phyloP scores from a whole-genome alignment of 768 basidiomycete genomes.

The Podaxis sp. region DNA sequence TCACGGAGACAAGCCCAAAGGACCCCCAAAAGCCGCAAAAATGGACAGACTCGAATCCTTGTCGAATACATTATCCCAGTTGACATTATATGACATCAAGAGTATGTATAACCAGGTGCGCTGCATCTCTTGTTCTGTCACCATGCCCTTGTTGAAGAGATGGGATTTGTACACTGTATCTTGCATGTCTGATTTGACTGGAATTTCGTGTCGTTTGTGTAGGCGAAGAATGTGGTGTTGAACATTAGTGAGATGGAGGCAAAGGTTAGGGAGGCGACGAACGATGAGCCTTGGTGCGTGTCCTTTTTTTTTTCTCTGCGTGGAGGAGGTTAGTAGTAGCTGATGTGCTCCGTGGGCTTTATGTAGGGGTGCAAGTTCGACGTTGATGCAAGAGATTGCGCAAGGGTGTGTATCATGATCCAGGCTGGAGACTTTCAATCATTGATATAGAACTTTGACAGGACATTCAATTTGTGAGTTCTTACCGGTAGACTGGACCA shows the following conservation, averaged over 20 bases:
- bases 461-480: slow-evolving; percentile 96
- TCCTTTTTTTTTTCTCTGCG: background rate
- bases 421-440: background rate
- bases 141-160: background rate
- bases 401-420: slow-evolving; percentile 59
- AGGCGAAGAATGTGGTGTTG: slow-evolving; percentile 96
- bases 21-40: background rate
- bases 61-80: slow-evolving; percentile 68
- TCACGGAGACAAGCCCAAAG: too few species aligned
- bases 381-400: slow-evolving; percentile 97
- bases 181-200: background rate
- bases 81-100: slow-evolving; percentile 93
- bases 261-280: slow-evolving; percentile 95
- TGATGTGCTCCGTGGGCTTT: background rate
- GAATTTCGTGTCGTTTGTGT: background rate
- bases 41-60: slow-evolving; percentile 84
- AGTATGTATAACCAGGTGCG: slow-evolving; percentile 88
- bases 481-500: background rate
- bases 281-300: slow-evolving; percentile 95
- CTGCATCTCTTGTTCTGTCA: background rate
- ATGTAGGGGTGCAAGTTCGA: slow-evolving; percentile 92
- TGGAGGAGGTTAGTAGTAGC: background rate
- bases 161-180: background rate
- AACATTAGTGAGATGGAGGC: slow-evolving; percentile 97
- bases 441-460: slow-evolving; percentile 22